Percentiles rank a stretch among this genome's conserved stretches.
These are phyloP conservation scores for Scedosporium apiospermum DNA, from an alignment of 2,329 filamentous ascomycete genomes.

Conservation along the genomic window DNA sequence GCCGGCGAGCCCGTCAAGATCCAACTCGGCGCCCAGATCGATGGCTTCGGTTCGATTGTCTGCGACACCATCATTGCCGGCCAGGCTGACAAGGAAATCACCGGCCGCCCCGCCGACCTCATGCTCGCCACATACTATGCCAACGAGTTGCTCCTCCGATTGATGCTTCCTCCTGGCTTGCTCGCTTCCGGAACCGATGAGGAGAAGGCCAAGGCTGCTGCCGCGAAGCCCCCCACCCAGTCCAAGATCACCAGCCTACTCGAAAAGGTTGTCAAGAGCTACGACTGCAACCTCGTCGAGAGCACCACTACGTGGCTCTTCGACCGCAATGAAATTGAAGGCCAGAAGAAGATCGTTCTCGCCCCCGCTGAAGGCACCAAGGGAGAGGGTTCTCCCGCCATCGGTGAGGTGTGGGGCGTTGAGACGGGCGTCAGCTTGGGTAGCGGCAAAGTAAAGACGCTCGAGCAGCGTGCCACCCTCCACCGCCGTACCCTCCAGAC, in stretches of 20 bases:
- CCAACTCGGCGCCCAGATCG: constrained; percentile 97
- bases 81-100: constrained; percentile 53
- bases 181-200: constrained; percentile 78
- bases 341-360: constrained; percentile 94
- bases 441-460: constrained; percentile 86
- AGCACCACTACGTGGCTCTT: constrained; percentile 98
- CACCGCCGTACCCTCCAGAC: constrained; percentile 89
- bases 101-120: constrained; percentile 75
- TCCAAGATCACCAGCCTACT: constrained; percentile 77
- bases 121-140: constrained; percentile 87
- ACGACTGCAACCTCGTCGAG: constrained; percentile 88
- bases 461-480: constrained; percentile 80
- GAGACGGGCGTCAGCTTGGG: constrained; percentile 90
- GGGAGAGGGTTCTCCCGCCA: constrained; percentile 80
- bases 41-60: constrained; percentile 92
- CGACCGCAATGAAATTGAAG: constrained; percentile 94
- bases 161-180: constrained; percentile 86
- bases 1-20: constrained; percentile 88
- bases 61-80: constrained; percentile 83
- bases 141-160: constrained; percentile 84
- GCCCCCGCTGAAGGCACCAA: constrained; percentile 77
- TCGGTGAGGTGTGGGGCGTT: constrained; percentile 95
- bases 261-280: constrained; percentile 85
- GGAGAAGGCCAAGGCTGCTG: constrained; percentile 85
- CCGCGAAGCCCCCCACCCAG: constrained; percentile 76